These are phyloP conservation scores for Penicillium sp. DNA, from an alignment of 2,329 filamentous ascomycete species.

Conservation along the genomic window DNA sequence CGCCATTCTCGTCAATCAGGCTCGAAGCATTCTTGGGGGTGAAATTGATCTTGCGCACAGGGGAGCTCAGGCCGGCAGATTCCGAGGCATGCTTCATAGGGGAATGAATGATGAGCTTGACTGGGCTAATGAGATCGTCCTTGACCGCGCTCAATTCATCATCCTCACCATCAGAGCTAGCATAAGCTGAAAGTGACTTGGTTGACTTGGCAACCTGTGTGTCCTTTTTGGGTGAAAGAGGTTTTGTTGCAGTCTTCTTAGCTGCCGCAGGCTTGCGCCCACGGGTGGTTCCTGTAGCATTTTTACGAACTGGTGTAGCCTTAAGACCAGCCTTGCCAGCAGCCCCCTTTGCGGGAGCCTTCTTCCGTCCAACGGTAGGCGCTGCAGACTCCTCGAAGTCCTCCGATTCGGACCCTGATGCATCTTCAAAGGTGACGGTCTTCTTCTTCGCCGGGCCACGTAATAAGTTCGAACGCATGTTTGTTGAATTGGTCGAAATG, in stretches of 20 bases:
- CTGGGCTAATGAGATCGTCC: constrained; percentile 23
- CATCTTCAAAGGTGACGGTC: constrained; percentile 50
- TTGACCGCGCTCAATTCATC: constrained; percentile 44
- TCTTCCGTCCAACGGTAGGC: constrained; percentile 24
- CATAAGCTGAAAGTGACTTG: constrained; percentile 38
- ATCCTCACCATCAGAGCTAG: constrained; percentile 42
- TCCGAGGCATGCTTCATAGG: constrained; percentile 32
- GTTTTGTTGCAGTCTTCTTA: constrained; percentile 33
- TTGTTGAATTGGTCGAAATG: constrained; percentile 30
- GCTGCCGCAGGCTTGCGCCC: constrained; percentile 33
- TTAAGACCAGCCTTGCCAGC: constrained; percentile 40
- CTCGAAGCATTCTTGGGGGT: constrained; percentile 26
- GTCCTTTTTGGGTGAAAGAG: constrained; percentile 51
- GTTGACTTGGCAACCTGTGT: constrained; percentile 47
- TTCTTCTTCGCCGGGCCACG: constrained; percentile 41
- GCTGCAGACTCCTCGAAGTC: constrained; percentile 32
- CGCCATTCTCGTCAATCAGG: constrained; percentile 34
- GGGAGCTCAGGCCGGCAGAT: constrained; percentile 32
- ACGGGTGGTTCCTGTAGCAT: constrained; percentile 27
- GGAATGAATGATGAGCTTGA: constrained; percentile 35
- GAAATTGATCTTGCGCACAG: constrained; percentile 35
- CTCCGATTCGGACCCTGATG: constrained; percentile 43
- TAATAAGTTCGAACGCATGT: constrained; percentile 30
- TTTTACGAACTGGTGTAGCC: constrained; percentile 49
- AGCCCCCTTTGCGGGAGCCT: constrained; percentile 19